Evolutionary conservation across 495 filamentous ascomycete species (phyloP).

Genomic region (Acidiella bohemica): DNA sequence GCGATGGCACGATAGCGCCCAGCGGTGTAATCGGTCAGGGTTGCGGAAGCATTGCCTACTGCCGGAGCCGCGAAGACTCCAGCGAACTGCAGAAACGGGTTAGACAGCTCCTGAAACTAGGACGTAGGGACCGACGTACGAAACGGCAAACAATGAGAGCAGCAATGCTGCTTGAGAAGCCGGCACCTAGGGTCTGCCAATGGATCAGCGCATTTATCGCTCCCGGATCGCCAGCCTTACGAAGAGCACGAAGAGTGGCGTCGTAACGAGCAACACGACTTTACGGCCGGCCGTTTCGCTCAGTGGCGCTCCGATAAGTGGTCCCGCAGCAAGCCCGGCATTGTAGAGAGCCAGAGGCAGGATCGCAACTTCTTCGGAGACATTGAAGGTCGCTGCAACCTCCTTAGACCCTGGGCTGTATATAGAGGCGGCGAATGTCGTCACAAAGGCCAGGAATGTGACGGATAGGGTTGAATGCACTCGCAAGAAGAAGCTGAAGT

Average conservation of each 20-base stretch:
- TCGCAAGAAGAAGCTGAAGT: conserved; percentile 25
- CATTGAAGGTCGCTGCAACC: conserved; percentile 11
- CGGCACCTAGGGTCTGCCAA: conserved; percentile 22
- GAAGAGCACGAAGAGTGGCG: conserved; percentile 22
- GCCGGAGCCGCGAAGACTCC: conserved; percentile 26
- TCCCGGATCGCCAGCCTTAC: too few species aligned
- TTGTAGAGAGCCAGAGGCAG: conserved; percentile 21
- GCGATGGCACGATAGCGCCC: conserved; percentile 26
- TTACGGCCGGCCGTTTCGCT: conserved; percentile 23
- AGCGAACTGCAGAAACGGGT: too few species aligned
- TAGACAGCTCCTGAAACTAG: too few species aligned
- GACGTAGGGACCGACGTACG: too few species aligned
- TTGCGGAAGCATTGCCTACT: conserved; percentile 34
- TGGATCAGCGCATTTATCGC: too few species aligned
- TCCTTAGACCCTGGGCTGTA: conserved; percentile 20
- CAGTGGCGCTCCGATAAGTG: conserved; percentile 20
- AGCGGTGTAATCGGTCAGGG: conserved; percentile 35
- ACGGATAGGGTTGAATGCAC: conserved; percentile 21
- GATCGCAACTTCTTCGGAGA: conserved; percentile 20
- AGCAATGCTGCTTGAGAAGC: conserved; percentile 16
- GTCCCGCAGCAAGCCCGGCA: conserved; percentile 21
- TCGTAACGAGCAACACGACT: conserved; percentile 16
- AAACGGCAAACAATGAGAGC: conserved; percentile 18
- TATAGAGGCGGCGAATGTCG: conserved; percentile 22
- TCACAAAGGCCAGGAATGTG: conserved; percentile 17